Evolutionary conservation across 2,329 filamentous ascomycete species (phyloP), one percentile per base, ranked within the genome.

Genomic region (Cladosporium sp.): DNA sequence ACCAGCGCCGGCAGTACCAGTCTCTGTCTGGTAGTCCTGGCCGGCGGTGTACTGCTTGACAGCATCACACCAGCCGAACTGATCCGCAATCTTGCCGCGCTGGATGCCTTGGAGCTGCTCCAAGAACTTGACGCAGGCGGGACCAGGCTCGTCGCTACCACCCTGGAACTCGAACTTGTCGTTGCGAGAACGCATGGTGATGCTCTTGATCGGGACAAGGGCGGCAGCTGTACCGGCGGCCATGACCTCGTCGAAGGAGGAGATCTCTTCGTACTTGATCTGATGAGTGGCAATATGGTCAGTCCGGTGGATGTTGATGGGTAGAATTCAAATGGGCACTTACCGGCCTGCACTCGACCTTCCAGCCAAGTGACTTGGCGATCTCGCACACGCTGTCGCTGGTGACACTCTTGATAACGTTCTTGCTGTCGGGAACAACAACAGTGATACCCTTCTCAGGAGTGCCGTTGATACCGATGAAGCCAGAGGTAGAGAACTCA

Each of bases 401-500:
- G 3, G 91, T 97, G 43, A 96, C 89, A 51, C 84, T 94, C 70
- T 91, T 86, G 71, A 97, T 97, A 40, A 95, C 90, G 68, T 87
- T 92, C 69, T 86, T 87, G 69, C 89, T 93, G 74, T 95, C 89
- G 0, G 93, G 92, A n/a, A 94, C 87, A 5, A 94, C 86, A 2
- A 97, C 78, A 7, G 88, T 93, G 52, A 63, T 65, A 11, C 88
- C 79, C 30, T 82, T 75, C 17, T 81, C 71, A 7, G 67, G 65
- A 2, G 80, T 80, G 3, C 81, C 83, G 43, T 85, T 78, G 5
- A 90, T 88, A 3, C 92, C 94, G 64, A 97, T 88, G 74, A 99
- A 97, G 0, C 91, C 93, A 63, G 88, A 92, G 0, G 94, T 97
- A 65, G 89, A 94, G 72, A 97, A 99, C 80, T 99, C 93, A 70